Evolutionary conservation across 108 stramenopile species (phyloP).

Genomic region (Pseudonitzschia multistriata): DNA sequence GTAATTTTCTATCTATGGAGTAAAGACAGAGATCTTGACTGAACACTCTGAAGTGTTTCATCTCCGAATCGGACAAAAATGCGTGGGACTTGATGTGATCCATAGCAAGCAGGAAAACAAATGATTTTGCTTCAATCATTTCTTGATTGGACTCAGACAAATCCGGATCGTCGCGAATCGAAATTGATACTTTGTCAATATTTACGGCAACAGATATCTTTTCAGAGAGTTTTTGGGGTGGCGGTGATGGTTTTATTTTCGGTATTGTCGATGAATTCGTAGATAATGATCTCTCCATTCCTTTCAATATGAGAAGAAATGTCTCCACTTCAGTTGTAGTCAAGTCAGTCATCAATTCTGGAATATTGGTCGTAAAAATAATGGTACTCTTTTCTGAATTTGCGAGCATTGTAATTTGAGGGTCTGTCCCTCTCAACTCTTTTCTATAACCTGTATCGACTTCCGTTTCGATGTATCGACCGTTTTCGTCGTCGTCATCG

Average conservation of each 20-base stretch:
- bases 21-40: slow-evolving; percentile 43
- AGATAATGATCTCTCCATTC: neutral
- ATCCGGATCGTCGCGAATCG: slow-evolving; percentile 9
- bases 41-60: slow-evolving; percentile 28
- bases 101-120: slow-evolving; percentile 24
- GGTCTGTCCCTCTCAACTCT: slow-evolving; percentile 49
- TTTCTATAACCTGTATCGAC: slow-evolving; percentile 29
- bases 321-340: slow-evolving; percentile 47
- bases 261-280: neutral
- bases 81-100: slow-evolving; percentile 19
- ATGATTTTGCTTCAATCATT: neutral
- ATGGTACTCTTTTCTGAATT: slow-evolving; percentile 50
- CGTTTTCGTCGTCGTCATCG: slow-evolving; percentile 38
- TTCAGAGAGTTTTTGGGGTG: neutral
- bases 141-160: neutral
- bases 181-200: slow-evolving; percentile 20
- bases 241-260: neutral
- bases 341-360: slow-evolving; percentile 55
- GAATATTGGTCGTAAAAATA: slow-evolving; percentile 43
- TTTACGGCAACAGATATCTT: slow-evolving; percentile 14
- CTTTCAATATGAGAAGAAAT: slow-evolving; percentile 23
- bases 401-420: slow-evolving; percentile 57
- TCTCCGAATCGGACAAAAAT: slow-evolving; percentile 1
- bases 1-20: slow-evolving; percentile 1
- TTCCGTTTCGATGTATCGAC: neutral